These are phyloP conservation scores for Fusarium ramigenum DNA, from an alignment of 2,329 filamentous ascomycete species.

Conservation along the genomic window DNA sequence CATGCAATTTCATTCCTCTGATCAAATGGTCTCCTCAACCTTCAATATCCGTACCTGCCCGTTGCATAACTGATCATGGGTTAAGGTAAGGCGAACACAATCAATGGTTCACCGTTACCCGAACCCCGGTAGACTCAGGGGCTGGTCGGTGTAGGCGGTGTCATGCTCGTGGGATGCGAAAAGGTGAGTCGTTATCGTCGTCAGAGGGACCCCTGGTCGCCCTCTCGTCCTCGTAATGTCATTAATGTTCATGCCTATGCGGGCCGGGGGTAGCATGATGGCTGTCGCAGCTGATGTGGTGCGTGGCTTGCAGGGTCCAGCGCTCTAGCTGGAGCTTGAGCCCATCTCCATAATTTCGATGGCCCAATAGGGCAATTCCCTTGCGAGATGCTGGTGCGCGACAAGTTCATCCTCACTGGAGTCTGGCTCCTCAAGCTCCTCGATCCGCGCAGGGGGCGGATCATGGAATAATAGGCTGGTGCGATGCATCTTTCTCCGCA, in stretches of 20 bases:
- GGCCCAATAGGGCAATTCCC: conserved; percentile 60
- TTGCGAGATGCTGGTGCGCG: conserved; percentile 54
- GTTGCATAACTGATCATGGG: conserved; percentile 13
- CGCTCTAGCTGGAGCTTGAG: conserved; percentile 42
- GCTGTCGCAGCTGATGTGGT: conserved; percentile 27
- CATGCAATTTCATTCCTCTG: conserved; percentile 38
- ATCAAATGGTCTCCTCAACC: conserved; percentile 30
- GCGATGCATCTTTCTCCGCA: conserved; percentile 58
- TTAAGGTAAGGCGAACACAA: conserved; percentile 3
- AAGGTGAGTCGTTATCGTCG: conserved; percentile 41
- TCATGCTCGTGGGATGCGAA: conserved; percentile 33
- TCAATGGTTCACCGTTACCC: conserved; percentile 22
- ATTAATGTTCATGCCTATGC: conserved; percentile 40
- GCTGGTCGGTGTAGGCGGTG: conserved; percentile 32
- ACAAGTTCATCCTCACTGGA: conserved; percentile 57
- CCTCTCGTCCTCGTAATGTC: conserved; percentile 39
- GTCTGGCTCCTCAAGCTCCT: conserved; percentile 63
- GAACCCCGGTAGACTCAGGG: conserved; percentile 22
- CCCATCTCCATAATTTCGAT: conserved; percentile 63
- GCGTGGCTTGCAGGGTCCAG: conserved; percentile 4
- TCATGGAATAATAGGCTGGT: conserved; percentile 60
- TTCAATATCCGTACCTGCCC: conserved; percentile 1
- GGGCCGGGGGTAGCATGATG: conserved; percentile 25
- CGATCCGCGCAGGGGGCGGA: conserved; percentile 60
- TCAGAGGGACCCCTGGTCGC: conserved; percentile 39